A percentile compares a stretch with the other conserved stretches of the same genome.
These are phyloP conservation scores for Breviolum minutum DNA, from an alignment of 73 alveolate genomes.

Conservation along the genomic window DNA sequence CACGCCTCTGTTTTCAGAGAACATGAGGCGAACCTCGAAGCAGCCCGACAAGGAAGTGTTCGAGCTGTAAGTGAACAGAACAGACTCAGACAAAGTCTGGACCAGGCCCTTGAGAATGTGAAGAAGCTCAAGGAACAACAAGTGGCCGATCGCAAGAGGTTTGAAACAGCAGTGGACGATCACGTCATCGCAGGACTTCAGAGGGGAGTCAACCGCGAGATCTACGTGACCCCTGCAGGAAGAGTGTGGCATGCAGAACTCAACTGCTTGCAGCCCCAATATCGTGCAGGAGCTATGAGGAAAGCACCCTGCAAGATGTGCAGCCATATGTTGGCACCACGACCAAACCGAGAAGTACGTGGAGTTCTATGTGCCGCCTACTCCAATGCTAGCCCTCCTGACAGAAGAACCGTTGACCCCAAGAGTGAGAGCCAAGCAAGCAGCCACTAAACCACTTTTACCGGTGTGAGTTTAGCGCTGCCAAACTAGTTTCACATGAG, in stretches of 20 bases:
- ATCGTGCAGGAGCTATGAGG: neutral
- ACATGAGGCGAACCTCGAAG: neutral
- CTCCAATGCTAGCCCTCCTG: neutral
- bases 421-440: neutral
- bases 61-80: neutral
- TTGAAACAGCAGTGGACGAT: neutral
- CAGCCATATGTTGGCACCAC: neutral
- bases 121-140: neutral
- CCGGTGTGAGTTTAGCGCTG: conserved; percentile 35
- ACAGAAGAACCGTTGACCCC: no score
- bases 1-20: neutral
- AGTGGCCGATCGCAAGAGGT: neutral
- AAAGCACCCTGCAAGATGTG: neutral
- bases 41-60: neutral
- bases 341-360: neutral
- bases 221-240: neutral
- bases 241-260: neutral
- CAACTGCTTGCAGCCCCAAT: neutral
- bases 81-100: neutral
- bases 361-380: neutral
- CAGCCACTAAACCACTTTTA: no score
- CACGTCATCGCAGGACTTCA: neutral
- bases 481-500: neutral
- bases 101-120: neutral
- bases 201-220: neutral